These are phyloP conservation scores for Xylariaceae sp. DNA, from an alignment of 2,329 filamentous ascomycete species.

Conservation along the genomic window DNA sequence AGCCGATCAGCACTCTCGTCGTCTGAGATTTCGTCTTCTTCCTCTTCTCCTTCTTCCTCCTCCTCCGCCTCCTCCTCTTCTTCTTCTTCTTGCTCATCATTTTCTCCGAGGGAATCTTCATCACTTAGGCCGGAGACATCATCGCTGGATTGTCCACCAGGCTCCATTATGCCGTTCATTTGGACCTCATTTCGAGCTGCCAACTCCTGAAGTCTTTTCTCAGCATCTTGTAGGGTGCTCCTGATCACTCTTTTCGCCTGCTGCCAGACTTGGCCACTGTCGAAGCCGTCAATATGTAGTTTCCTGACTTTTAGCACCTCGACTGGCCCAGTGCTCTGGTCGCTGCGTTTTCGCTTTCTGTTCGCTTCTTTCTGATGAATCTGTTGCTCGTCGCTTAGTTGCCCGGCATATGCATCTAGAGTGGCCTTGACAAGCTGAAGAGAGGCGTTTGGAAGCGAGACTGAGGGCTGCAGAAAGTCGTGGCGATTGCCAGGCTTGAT, in stretches of 20 bases:
- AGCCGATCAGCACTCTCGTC: conserved; percentile 27
- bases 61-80: conserved; percentile 21
- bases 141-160: conserved; percentile 25
- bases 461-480: conserved; percentile 68
- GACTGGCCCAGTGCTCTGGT: conserved; percentile 39
- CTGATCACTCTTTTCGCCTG: conserved; percentile 79
- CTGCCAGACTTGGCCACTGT: conserved; percentile 86
- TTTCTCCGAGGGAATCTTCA: conserved; percentile 25
- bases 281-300: conserved; percentile 81
- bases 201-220: conserved; percentile 43
- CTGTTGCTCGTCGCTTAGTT: conserved; percentile 67
- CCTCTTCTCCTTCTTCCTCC: conserved; percentile 30
- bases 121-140: conserved; percentile 23
- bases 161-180: conserved; percentile 40
- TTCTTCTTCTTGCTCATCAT: not conserved
- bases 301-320: conserved; percentile 70
- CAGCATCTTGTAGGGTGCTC: conserved; percentile 46
- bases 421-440: conserved; percentile 72
- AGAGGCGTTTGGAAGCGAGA: conserved; percentile 61
- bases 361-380: conserved; percentile 60
- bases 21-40: conserved; percentile 32
- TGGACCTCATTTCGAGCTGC: conserved; percentile 50
- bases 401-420: conserved; percentile 70
- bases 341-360: conserved; percentile 67
- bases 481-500: conserved; percentile 59